phyloP scores from a whole-genome alignment of 257 asterid species.

The Galeopsis tetrahit region DNA sequence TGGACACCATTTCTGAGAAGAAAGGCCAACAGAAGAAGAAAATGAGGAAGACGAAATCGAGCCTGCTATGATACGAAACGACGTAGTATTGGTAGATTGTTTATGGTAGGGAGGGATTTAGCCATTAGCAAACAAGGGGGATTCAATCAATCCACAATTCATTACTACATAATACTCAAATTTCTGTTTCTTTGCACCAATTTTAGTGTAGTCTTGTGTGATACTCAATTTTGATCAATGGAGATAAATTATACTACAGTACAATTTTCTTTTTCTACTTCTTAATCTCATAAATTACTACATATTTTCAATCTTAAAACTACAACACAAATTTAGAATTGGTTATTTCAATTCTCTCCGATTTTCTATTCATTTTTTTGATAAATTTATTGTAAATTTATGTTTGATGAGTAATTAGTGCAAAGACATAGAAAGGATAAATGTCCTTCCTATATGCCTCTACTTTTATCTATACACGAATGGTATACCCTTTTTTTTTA shows the following conservation, averaged over 20 bases:
- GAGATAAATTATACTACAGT: background rate
- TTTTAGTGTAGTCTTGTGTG: background rate
- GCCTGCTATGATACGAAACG: background rate
- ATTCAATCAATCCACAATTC: constrained; percentile 23
- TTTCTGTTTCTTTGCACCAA: background rate
- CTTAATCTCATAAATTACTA: background rate
- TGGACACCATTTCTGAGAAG: constrained; percentile 56
- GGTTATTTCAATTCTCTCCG: too few species aligned
- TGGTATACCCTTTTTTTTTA: too few species aligned
- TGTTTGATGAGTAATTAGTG: too few species aligned
- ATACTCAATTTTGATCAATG: constrained; percentile 2
- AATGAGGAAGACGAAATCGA: constrained; percentile 34
- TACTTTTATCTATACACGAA: too few species aligned
- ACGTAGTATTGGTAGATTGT: background rate
- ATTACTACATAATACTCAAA: constrained; percentile 7
- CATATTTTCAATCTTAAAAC: background rate
- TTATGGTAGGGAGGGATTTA: constrained; percentile 25
- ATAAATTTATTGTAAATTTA: too few species aligned
- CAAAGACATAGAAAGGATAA: too few species aligned
- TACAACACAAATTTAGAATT: background rate
- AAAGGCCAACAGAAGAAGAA: constrained; percentile 34
- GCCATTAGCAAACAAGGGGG: constrained; percentile 15
- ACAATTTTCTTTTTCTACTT: background rate
- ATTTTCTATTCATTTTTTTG: too few species aligned
- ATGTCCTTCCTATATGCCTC: too few species aligned